Conservation (phyloP, 179 eudicot genomes). For the Silene coronaria region DNA sequence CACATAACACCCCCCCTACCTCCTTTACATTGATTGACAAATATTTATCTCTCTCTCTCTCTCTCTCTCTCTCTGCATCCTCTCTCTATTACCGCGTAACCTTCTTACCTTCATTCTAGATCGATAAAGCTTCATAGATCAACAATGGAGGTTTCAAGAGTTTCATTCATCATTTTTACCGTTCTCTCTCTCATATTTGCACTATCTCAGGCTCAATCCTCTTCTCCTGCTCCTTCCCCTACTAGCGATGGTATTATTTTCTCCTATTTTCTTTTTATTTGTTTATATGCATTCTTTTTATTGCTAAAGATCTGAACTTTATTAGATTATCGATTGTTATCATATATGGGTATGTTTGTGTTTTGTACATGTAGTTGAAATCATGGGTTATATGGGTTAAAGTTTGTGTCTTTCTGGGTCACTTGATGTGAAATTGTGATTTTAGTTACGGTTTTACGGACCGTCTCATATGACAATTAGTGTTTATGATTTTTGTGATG, state of each 20-base stretch:
- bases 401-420: neutral
- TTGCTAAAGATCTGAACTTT: neutral
- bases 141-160: slow-evolving; percentile 45
- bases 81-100: no score
- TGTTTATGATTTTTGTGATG: neutral
- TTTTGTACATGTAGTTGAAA: neutral
- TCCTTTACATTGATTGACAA: no score
- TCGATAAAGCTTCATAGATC: neutral
- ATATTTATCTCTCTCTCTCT: no score
- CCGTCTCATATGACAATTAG: neutral
- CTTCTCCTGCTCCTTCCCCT: slow-evolving; percentile 54
- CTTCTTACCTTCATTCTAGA: neutral
- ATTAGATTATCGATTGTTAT: neutral
- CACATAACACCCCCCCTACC: no score
- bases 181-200: slow-evolving; percentile 38
- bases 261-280: neutral
- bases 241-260: slow-evolving; percentile 52
- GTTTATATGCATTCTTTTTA: neutral
- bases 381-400: neutral
- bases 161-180: slow-evolving; percentile 29
- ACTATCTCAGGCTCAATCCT: slow-evolving; percentile 43
- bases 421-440: neutral
- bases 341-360: neutral
- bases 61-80: no score
- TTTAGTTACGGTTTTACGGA: neutral